These are phyloP conservation scores for Phytophthora nicotianae DNA, from an alignment of 352 stramenopile species.

Conservation along the genomic window DNA sequence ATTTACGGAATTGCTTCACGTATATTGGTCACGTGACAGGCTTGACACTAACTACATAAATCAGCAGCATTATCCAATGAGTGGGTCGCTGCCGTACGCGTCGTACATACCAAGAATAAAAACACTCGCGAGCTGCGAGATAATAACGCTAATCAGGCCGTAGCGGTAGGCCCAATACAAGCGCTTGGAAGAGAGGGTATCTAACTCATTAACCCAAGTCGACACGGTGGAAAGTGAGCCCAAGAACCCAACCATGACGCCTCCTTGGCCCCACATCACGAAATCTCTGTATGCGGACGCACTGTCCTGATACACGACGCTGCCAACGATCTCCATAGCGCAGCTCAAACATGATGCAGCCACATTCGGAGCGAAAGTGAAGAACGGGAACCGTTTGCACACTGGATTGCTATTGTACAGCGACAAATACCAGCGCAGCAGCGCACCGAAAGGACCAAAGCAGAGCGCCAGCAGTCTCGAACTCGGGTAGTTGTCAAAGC, in stretches of 20 bases:
- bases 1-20: slow-evolving; percentile 14
- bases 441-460: slow-evolving; percentile 60
- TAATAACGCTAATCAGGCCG: slow-evolving; percentile 47
- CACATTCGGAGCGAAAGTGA: slow-evolving; percentile 71
- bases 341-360: slow-evolving; percentile 57
- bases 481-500: slow-evolving; percentile 53
- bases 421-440: slow-evolving; percentile 64
- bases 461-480: slow-evolving; percentile 59
- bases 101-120: slow-evolving; percentile 61
- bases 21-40: slow-evolving; percentile 16
- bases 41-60: slow-evolving; percentile 32
- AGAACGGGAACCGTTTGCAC: slow-evolving; percentile 66
- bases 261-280: slow-evolving; percentile 52
- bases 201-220: slow-evolving; percentile 68
- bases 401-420: slow-evolving; percentile 50
- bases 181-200: slow-evolving; percentile 49
- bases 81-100: slow-evolving; percentile 43
- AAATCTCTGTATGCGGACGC: slow-evolving; percentile 42
- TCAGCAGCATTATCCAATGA: slow-evolving; percentile 32
- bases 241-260: slow-evolving; percentile 54
- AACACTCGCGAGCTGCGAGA: slow-evolving; percentile 61
- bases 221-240: slow-evolving; percentile 77
- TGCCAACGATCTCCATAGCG: slow-evolving; percentile 48
- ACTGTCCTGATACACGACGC: slow-evolving; percentile 32
- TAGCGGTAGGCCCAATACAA: slow-evolving; percentile 64